Evolutionary conservation across 164 flowering plant species (phyloP).

Genomic region (Liriodendron chinense): DNA sequence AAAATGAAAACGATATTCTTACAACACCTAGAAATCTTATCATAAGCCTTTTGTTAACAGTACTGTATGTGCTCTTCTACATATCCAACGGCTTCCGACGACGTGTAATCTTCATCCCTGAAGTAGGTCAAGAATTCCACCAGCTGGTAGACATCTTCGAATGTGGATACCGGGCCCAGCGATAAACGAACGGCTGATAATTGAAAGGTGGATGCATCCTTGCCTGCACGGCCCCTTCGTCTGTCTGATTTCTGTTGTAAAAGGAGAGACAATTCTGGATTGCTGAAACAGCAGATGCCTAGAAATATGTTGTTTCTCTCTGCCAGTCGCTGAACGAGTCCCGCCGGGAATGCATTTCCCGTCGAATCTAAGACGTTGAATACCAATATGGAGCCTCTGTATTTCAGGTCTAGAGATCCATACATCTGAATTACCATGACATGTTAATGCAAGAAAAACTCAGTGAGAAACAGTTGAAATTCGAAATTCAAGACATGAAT

Average conservation of each 20-base stretch:
- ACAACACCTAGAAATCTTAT: no score
- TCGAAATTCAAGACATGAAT: not conserved
- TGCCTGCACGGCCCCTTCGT: not conserved
- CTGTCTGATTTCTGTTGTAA: not conserved
- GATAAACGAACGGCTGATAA: slow-evolving; percentile 1
- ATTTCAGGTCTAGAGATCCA: slow-evolving; percentile 5
- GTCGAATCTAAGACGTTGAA: slow-evolving; percentile 12
- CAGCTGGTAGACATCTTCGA: slow-evolving; percentile 9
- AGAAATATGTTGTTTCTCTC: slow-evolving; percentile 7
- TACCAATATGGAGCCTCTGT: slow-evolving; percentile 14
- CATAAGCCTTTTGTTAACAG: not conserved
- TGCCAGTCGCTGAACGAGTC: slow-evolving; percentile 8
- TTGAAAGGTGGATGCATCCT: not conserved
- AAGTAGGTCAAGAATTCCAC: slow-evolving; percentile 4
- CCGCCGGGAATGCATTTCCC: slow-evolving; percentile 7
- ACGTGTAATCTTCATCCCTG: slow-evolving; percentile 8
- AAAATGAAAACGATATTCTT: no score
- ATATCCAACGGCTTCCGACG: slow-evolving; percentile 9
- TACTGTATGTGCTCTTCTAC: slow-evolving; percentile 2
- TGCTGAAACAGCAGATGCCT: slow-evolving; percentile 1
- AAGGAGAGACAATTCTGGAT: not conserved
- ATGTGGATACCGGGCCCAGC: slow-evolving; percentile 9
- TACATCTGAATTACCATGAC: slow-evolving; percentile 6
- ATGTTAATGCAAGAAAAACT: not conserved
- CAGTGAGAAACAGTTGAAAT: not conserved